Percentiles rank a stretch among this genome's conserved stretches.
Evolutionary conservation across 2,329 filamentous ascomycete species (phyloP).

Genomic region (Volutella citrinella): DNA sequence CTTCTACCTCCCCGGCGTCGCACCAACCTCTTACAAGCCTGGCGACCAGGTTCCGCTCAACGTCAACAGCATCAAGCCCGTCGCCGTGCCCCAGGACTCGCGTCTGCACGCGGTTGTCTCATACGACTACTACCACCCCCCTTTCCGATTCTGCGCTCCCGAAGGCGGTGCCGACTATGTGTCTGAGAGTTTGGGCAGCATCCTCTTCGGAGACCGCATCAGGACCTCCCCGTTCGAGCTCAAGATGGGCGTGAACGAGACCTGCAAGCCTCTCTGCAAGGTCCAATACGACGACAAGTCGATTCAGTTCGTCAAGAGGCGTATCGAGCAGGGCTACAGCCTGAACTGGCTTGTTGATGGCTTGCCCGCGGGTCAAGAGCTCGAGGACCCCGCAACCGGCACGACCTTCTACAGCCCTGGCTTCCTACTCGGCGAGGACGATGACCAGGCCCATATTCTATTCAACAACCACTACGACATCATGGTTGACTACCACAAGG

Average conservation of each 20-base stretch:
- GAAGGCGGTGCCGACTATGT: constrained; percentile 73
- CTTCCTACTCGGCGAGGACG: constrained; percentile 68
- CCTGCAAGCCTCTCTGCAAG: constrained; percentile 77
- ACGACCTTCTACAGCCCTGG: constrained; percentile 87
- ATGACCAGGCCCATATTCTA: constrained; percentile 53
- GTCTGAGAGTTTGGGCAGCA: constrained; percentile 83
- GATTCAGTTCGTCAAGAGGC: constrained; percentile 75
- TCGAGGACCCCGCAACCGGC: constrained; percentile 71
- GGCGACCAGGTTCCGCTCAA: constrained; percentile 80
- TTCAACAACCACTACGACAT: constrained; percentile 98
- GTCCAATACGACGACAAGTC: constrained; percentile 61
- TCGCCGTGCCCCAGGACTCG: constrained; percentile 71
- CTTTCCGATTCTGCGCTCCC: constrained; percentile 85
- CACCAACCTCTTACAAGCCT: constrained; percentile 83
- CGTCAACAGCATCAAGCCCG: constrained; percentile 89
- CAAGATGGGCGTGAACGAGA: constrained; percentile 81
- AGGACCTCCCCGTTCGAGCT: constrained; percentile 94
- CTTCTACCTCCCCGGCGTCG: constrained; percentile 95
- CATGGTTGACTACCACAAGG: constrained; percentile 84
- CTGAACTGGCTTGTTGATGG: constrained; percentile 96
- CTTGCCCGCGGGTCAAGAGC: constrained; percentile 82
- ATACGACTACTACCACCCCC: constrained; percentile 91
- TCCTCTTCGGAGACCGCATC: constrained; percentile 95
- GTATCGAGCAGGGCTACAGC: constrained; percentile 83
- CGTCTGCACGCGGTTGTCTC: constrained; percentile 89